Base-by-base conservation (phyloP, 192 early-diverging fungal genomes). In the Coemansia sp. region DNA sequence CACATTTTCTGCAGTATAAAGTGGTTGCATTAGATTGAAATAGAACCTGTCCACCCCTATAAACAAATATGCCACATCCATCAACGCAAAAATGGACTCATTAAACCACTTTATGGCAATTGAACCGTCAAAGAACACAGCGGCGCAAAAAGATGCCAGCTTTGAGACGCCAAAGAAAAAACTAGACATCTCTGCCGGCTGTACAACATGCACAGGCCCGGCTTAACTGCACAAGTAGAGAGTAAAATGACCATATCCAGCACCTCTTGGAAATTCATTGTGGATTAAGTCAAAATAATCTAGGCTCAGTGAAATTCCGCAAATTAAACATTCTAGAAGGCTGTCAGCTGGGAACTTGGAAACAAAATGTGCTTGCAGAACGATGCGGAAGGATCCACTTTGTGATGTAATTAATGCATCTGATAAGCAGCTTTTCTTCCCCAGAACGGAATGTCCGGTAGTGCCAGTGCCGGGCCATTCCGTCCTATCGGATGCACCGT, bases 21-120 rank as follows among this genome's bases (percentile, higher is more conserved):
- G n/a, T n/a, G n/a, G n/a, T n/a, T n/a, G n/a, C n/a, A n/a, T n/a
- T n/a, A n/a, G n/a, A n/a, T n/a, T n/a, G n/a, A n/a, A n/a, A n/a
- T n/a, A n/a, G n/a, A n/a, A n/a, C n/a, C 84, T 82, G 24, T 93
- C 77, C 16, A 98, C 97, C 48, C 97, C 91, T 32, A 86, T 69
- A 24, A 94, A 79, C 38, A 98, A 69, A 63, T 97, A 98, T 6
- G 89, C 65, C 7, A 98, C 89, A 2, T 93, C 89, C 33, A 86
- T 47, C 47, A 98, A 71, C n/a, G 97, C 92, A 21, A 94, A 79
- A 21, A 97, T 86, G 18, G 88, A 87, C 18, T 98, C 97, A 28
- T 95, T 95, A 82, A 99, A 99, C 64, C 97, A 99, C 63, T 99
- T 99, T 67, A 99, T 84, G 5, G 95, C 94, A 69, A 99, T 97